phyloP scores from a whole-genome alignment of 2,329 filamentous ascomycete genomes.

The Hawksworthiomyces lignivorus region DNA sequence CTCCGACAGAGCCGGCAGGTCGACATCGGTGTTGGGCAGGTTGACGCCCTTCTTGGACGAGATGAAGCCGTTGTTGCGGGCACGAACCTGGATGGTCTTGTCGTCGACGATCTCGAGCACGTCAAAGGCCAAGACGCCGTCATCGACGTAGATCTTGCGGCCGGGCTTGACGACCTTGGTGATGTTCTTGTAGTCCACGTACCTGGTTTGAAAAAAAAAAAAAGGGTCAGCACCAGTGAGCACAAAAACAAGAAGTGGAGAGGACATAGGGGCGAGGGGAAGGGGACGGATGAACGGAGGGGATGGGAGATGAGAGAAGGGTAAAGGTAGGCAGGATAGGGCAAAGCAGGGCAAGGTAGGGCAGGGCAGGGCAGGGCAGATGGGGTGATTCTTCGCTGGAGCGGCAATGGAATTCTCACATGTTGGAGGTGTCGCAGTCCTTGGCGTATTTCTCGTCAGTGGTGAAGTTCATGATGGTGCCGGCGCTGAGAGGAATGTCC shows the following conservation, averaged over 20 bases:
- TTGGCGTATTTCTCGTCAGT: slow-evolving; percentile 90
- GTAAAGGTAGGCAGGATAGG: no score
- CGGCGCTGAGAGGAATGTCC: slow-evolving; percentile 75
- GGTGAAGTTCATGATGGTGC: slow-evolving; percentile 86
- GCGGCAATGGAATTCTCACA: no score
- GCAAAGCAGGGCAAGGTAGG: no score
- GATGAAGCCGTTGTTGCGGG: slow-evolving; percentile 97
- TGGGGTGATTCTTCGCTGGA: no score
- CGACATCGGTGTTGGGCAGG: slow-evolving; percentile 96
- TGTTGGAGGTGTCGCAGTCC: slow-evolving; percentile 79
- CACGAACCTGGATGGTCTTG: slow-evolving; percentile 77
- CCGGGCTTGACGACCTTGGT: slow-evolving; percentile 92
- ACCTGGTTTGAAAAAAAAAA: slow-evolving; percentile 44
- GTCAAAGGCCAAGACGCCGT: slow-evolving; percentile 94
- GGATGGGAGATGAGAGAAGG: neutral
- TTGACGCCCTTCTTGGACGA: slow-evolving; percentile 99
- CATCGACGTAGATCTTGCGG: slow-evolving; percentile 94
- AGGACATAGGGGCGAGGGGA: neutral
- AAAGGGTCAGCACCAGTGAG: neutral
- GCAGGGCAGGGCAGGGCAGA: no score
- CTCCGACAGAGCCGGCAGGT: slow-evolving; percentile 92
- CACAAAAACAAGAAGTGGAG: neutral
- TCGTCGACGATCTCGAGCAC: slow-evolving; percentile 83
- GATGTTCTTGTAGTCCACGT: slow-evolving; percentile 99
- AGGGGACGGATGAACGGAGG: slow-evolving; percentile 11